phyloP scores from a whole-genome alignment of 163 green algal genomes.

The Trebouxia gelatinosa region DNA sequence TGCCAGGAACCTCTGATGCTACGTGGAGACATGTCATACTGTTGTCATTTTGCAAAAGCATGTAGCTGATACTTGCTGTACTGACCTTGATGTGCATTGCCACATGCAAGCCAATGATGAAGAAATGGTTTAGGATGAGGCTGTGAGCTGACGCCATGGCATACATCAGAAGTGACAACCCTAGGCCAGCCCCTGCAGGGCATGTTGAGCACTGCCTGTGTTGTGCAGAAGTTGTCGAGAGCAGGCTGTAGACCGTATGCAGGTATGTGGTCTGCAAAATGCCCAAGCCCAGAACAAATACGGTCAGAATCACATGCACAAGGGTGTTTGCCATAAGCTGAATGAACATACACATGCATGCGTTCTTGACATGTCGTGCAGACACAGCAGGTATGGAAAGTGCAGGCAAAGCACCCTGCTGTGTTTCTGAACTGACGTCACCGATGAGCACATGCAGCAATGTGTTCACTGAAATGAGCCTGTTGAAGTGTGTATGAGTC shows the following conservation, averaged over 20 bases:
- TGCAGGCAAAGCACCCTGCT: not conserved
- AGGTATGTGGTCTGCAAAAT: no score
- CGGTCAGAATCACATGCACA: no score
- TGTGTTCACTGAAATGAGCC: not conserved
- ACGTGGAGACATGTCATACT: no score
- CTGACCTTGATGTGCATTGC: slow-evolving; percentile 57
- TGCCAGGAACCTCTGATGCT: no score
- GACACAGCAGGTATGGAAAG: not conserved
- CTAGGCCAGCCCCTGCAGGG: slow-evolving; percentile 36
- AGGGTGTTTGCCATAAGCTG: no score
- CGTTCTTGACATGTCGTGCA: not conserved
- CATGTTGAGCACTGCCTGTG: not conserved
- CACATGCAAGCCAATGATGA: slow-evolving; percentile 78
- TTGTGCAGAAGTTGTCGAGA: no score
- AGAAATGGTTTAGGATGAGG: slow-evolving; percentile 80
- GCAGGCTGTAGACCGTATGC: no score
- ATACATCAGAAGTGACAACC: slow-evolving; percentile 61
- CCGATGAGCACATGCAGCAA: not conserved
- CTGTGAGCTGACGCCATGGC: slow-evolving; percentile 54
- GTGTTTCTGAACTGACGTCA: not conserved
- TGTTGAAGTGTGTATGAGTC: not conserved
- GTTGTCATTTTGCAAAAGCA: no score
- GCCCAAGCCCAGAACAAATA: no score
- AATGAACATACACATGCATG: no score
- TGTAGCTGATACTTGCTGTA: no score